Conservation (phyloP, 495 filamentous ascomycete genomes). For the Chaetomium fimeti region DNA sequence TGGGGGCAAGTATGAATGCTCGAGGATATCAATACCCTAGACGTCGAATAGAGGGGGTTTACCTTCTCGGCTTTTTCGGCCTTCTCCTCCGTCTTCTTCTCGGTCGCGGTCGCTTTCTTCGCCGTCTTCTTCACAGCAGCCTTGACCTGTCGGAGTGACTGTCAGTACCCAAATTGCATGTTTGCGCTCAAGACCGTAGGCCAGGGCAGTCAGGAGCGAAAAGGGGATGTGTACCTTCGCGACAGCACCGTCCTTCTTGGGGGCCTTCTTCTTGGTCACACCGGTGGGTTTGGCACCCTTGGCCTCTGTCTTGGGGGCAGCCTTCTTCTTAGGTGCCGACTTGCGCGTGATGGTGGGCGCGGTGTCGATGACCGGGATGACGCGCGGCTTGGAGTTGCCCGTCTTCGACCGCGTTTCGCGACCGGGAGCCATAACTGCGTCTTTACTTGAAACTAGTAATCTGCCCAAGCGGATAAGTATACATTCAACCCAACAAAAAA, state of each 20-base stretch:
- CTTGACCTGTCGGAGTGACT: conserved; percentile 38
- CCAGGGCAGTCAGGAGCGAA: not conserved
- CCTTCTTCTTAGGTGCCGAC: conserved; percentile 42
- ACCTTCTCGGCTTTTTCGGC: conserved; percentile 31
- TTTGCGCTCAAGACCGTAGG: not conserved
- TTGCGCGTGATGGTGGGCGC: conserved; percentile 50
- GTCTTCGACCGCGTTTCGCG: conserved; percentile 57
- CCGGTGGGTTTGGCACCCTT: conserved; percentile 53
- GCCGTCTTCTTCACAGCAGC: conserved; percentile 50
- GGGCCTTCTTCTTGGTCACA: conserved; percentile 55
- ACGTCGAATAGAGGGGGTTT: not conserved
- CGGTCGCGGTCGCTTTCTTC: conserved; percentile 19
- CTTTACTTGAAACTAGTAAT: conserved; percentile 22
- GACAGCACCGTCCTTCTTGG: conserved; percentile 50
- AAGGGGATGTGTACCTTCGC: conserved; percentile 45
- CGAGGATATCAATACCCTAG: not conserved
- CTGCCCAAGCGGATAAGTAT: conserved; percentile 19
- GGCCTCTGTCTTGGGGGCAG: conserved; percentile 35
- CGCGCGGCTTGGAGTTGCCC: conserved; percentile 55
- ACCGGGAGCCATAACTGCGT: conserved; percentile 45
- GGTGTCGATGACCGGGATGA: conserved; percentile 53
- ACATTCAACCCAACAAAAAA: not conserved
- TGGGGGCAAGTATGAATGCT: not conserved
- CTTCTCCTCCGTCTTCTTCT: conserved; percentile 32
- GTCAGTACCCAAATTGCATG: not conserved